A percentile compares a stretch with the other conserved stretches of the same genome.
These are phyloP conservation scores for Boletellus ananiceps DNA, from an alignment of 768 basidiomycete genomes.

Conservation along the genomic window DNA sequence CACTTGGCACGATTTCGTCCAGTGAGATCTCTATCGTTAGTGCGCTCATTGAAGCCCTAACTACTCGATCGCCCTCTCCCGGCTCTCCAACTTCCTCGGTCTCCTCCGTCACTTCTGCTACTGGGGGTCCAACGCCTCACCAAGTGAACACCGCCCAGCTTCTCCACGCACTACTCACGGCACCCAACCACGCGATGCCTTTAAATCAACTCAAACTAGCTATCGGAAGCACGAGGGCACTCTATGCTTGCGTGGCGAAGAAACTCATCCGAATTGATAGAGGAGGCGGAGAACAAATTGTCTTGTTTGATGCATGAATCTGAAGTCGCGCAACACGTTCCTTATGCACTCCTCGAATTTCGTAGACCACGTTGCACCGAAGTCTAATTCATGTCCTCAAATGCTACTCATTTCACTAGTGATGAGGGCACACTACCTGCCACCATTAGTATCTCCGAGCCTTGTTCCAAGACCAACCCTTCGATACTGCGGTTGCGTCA, in stretches of 20 bases:
- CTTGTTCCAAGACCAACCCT: too few species aligned
- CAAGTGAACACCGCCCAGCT: constrained; percentile 70
- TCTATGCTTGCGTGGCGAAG: constrained; percentile 81
- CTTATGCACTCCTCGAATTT: not conserved
- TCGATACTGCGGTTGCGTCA: too few species aligned
- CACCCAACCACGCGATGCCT: constrained; percentile 53
- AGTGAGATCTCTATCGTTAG: constrained; percentile 30
- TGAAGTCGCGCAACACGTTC: not conserved
- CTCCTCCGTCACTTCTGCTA: constrained; percentile 40
- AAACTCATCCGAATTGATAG: constrained; percentile 73
- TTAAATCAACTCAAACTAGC: constrained; percentile 59
- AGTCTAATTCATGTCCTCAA: not conserved
- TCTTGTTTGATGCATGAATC: constrained; percentile 55
- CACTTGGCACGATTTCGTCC: not conserved
- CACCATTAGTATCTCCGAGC: too few species aligned
- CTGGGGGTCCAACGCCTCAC: constrained; percentile 51
- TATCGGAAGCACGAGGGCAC: constrained; percentile 54
- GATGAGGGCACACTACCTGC: too few species aligned
- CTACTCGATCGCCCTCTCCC: constrained; percentile 46
- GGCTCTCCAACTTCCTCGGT: constrained; percentile 56
- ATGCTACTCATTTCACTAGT: not conserved
- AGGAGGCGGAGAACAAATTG: constrained; percentile 68
- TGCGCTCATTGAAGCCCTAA: constrained; percentile 52
- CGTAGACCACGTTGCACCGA: not conserved
- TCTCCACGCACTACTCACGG: constrained; percentile 52